A percentile compares a stretch with the other conserved stretches of the same genome.
Evolutionary conservation across 371 early-diverging fungal species (phyloP).

Genomic region (Mortierella sp.): DNA sequence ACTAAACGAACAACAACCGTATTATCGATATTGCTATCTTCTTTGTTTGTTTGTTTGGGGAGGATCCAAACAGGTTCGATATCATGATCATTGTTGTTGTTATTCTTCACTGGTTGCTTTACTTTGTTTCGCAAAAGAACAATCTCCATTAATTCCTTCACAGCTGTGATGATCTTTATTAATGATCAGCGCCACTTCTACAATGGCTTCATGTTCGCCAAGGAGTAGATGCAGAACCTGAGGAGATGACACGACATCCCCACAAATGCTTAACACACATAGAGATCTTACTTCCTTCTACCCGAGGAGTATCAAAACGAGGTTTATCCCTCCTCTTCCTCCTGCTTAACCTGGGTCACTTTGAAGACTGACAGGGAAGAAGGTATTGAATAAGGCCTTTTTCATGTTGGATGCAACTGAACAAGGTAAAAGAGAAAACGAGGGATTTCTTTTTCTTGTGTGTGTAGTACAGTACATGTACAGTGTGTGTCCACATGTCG

Average conservation of each 20-base stretch:
- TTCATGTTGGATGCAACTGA: neutral
- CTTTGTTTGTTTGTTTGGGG: neutral
- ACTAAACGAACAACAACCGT: neutral
- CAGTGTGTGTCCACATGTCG: neutral
- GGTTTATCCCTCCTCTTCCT: neutral
- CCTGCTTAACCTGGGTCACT: neutral
- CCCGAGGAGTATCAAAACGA: neutral
- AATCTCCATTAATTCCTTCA: neutral
- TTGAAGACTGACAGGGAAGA: neutral
- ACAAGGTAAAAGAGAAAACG: neutral
- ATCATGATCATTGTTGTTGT: neutral
- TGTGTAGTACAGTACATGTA: neutral
- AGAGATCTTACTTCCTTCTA: neutral
- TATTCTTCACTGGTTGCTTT: neutral
- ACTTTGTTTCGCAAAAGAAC: neutral
- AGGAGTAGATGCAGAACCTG: neutral
- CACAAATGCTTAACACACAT: conserved; percentile 7
- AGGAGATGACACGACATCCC: neutral
- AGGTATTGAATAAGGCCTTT: neutral
- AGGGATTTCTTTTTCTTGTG: neutral
- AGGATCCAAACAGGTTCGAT: neutral
- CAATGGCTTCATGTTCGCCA: neutral
- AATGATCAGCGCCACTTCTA: neutral
- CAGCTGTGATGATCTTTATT: neutral
- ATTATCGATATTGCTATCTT: neutral